phyloP scores from a whole-genome alignment of 306 rosid genomes.

The apple (Malus domestica) region ASM211411v1 NC_041795.1:34987501-34988000 shows the following conservation, averaged over 20 bases:
- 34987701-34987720: neutral
- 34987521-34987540: too few species aligned
- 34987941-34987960: neutral
- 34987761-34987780: too few species aligned
- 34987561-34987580: too few species aligned
- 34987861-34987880: slow-evolving; percentile 34
- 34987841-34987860: slow-evolving; percentile 42
- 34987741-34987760: too few species aligned
- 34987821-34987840: slow-evolving; percentile 46
- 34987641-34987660: too few species aligned
- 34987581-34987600: too few species aligned
- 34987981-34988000: slow-evolving; percentile 29
- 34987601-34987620: too few species aligned
- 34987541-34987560: too few species aligned
- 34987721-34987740: neutral
- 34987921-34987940: neutral
- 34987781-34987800: neutral
- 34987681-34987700: neutral
- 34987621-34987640: too few species aligned
- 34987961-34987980: slow-evolving; percentile 5
- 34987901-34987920: neutral
- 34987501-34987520: too few species aligned
- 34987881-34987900: slow-evolving; percentile 31
- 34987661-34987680: too few species aligned
- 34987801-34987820: slow-evolving; percentile 43